Conservation (phyloP, 768 basidiomycete genomes). For the Chalciporus pseudorubinellus region DNA sequence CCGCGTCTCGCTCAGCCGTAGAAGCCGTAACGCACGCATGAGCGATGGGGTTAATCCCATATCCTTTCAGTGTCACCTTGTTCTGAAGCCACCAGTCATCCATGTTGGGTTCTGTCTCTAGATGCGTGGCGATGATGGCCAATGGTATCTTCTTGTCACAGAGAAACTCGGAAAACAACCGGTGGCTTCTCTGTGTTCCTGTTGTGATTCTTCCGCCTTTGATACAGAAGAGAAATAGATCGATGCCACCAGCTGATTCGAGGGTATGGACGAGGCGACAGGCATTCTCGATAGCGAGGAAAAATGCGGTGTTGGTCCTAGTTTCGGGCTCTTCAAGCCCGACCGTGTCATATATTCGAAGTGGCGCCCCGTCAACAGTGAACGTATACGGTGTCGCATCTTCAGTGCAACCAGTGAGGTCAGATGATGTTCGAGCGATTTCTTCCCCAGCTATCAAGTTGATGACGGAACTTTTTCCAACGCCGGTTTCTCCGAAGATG, state of each 20-base stretch:
- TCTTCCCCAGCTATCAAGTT: conserved; percentile 4
- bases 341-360: conserved; percentile 7
- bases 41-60: conserved; percentile 1
- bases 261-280: conserved; percentile 3
- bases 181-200: conserved; percentile 7
- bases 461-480: too few species aligned
- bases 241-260: conserved; percentile 5
- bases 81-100: conserved; percentile 15
- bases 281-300: conserved; percentile 12
- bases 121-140: conserved; percentile 11
- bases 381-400: background rate
- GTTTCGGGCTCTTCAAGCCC: conserved; percentile 12
- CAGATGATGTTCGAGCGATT: background rate
- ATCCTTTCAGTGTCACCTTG: background rate
- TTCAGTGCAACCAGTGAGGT: background rate
- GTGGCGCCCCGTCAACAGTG: background rate
- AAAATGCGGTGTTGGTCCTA: background rate
- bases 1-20: background rate
- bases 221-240: conserved; percentile 17
- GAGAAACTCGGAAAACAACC: conserved; percentile 12
- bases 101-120: conserved; percentile 8
- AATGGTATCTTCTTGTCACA: conserved; percentile 7
- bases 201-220: conserved; percentile 3
- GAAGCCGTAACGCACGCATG: conserved; percentile 14
- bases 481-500: too few species aligned